Percentiles rank a stretch among this genome's conserved stretches.
These are phyloP conservation scores for Diaporthe citrichinensis DNA, from an alignment of 2,329 filamentous ascomycete species.

Conservation along the genomic window DNA sequence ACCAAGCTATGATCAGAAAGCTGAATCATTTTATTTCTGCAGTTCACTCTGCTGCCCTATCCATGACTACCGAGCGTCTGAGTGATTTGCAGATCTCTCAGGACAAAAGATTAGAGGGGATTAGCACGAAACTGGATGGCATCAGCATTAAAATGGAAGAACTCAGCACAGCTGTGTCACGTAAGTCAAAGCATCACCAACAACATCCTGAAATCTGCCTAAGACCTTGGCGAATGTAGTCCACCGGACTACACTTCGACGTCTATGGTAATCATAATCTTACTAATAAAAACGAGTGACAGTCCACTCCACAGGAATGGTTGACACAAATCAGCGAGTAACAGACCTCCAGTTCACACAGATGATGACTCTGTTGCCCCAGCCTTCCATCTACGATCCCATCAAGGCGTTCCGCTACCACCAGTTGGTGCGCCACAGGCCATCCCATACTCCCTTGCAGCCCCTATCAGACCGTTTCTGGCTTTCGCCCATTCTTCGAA, in stretches of 20 bases:
- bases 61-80: no score
- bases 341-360: neutral
- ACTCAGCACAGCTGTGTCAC: no score
- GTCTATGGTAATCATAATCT: neutral
- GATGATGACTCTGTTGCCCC: neutral
- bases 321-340: neutral
- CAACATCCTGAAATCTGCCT: no score
- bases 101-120: no score
- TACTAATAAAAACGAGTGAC: neutral
- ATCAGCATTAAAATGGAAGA: no score
- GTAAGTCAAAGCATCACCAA: no score
- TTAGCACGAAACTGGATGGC: no score
- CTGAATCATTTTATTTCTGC: no score
- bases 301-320: neutral
- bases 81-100: no score
- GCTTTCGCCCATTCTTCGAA: neutral
- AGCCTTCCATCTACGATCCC: neutral
- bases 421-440: neutral
- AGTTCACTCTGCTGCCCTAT: no score
- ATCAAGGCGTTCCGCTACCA: neutral
- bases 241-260: neutral
- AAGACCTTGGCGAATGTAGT: neutral
- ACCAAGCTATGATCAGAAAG: no score
- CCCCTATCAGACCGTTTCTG: neutral
- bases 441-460: neutral